Evolutionary conservation across 345 rosid genomes (phyloP), one percentile per base, ranked within the genome.

Genomic region (Syzygium jambos): DNA sequence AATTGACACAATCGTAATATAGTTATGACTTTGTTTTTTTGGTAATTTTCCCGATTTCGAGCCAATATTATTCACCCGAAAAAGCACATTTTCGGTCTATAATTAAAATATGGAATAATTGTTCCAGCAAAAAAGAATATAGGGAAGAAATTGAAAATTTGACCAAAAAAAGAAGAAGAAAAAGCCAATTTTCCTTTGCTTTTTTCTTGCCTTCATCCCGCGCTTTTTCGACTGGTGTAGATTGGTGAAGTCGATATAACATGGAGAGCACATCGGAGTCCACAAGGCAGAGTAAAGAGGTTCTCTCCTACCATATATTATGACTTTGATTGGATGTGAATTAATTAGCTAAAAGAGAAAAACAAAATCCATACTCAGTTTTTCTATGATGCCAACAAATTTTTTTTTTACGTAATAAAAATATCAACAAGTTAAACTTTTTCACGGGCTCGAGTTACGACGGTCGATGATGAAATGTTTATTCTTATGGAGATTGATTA

Each of bases 391-490:
- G 38, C 21, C 29, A 27, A n/a, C 17, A 13, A n/a, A 3, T 51
- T 52, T 52, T 52, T 52, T n/a, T 63, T 34, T 63, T 63, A 14
- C 9, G 21, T 15, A 63, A 63, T 63, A 63, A 63, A 63, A 63
- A 63, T 14, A 63, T 63, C 38, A 34, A 34, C 77, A 63, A 29
- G 38, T 63, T 7, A 16, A 29, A 63, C 1, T 3, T n/a, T 27
- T 29, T 63, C 21, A 63, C 0, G 38, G 77, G 34, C 41, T n/a
- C 3, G 41, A 30, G 22, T 22, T 34, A 0, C 0, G 3, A 4
- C 5, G 22, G 43, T 65, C 41, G 19, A 30, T 30, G 22, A 30
- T 65, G 78, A 65, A 14, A 29, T 29, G 77, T 63, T 63, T 63
- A 29, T 29, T 63, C 30, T 63, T 63, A 38, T n/a, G 3, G 11